Base-by-base conservation (phyloP, 441 rosid genomes). In the Erysimum pusillum region DNA sequence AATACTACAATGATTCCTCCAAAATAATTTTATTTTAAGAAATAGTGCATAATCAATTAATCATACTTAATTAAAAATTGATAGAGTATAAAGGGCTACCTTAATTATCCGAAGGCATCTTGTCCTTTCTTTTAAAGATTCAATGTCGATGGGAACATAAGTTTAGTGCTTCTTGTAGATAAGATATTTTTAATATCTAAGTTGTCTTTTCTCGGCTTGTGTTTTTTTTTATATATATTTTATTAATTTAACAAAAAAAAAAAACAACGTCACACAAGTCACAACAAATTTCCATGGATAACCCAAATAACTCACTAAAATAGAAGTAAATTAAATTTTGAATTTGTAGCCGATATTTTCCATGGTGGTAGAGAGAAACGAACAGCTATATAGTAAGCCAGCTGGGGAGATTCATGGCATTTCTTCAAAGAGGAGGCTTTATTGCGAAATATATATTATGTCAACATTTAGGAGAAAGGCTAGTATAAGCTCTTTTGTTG, bases 31-130 rank as follows among this genome's bases (percentile, higher is more conserved):
- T 41, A 22, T 10, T 63, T 22, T 10, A 76, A 54, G 9, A 35
- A 63, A 64, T 54, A 22, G 49, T 71, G 39, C 56, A n/a, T 72
- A 6, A 48, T 22, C 25, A 22, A 22, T 22, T 22, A 22, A 22
- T 17, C 5, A 35, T 59, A 67, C 28, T 60, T 53, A 48, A 44
- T 67, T 62, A 73, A 67, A 36, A 39, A 35, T 44, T 44, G 15
- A 54, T 67, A 35, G 74, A 78, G 78, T 68, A 54, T 67, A 74
- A 74, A 69, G 58, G 67, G 18, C 6, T 68, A 79, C 79, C 82
- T 79, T 79, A 79, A 79, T 69, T 63, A 69, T 79, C 68, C 67
- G 15, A 57, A 57, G 73, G 76, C 82, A 69, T 74, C 82, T 63
- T 48, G 76, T 57, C 72, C 59, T 69, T 54, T 54, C 44, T 73